Evolutionary conservation across 1,284 basidiomycete species (phyloP).

Genomic region (Rhizoctonia solani): DNA sequence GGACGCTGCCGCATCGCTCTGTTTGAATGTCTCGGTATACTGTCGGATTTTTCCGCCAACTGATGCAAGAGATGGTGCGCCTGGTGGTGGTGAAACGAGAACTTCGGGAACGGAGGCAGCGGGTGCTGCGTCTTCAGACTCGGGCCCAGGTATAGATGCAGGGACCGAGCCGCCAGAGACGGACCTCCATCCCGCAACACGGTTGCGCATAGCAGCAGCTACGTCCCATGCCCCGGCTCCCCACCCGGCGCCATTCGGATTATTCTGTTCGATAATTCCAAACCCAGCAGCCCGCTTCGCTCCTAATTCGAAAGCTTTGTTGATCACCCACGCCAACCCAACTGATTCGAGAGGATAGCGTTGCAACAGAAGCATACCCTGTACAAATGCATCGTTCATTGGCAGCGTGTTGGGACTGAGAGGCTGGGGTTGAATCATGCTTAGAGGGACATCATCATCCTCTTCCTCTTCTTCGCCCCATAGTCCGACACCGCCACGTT

Average conservation of each 20-base stretch:
- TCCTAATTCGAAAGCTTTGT: slow-evolving; percentile 33
- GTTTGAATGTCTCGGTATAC: slow-evolving; percentile 34
- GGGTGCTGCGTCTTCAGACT: slow-evolving; percentile 4
- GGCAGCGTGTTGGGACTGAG: neutral
- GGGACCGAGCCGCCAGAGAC: no score
- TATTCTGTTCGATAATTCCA: neutral
- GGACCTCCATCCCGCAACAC: slow-evolving; percentile 26
- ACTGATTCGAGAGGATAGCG: slow-evolving; percentile 36
- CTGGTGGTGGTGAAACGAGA: slow-evolving; percentile 3
- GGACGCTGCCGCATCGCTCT: slow-evolving; percentile 37
- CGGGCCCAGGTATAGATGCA: neutral
- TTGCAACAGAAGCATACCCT: slow-evolving; percentile 39
- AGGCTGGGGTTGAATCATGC: slow-evolving; percentile 24
- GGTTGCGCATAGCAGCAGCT: slow-evolving; percentile 17
- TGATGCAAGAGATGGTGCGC: slow-evolving; percentile 13
- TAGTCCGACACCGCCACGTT: slow-evolving; percentile 32
- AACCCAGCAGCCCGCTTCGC: slow-evolving; percentile 30
- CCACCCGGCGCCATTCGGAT: slow-evolving; percentile 2
- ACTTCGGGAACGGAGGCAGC: slow-evolving; percentile 14
- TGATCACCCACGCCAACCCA: slow-evolving; percentile 37
- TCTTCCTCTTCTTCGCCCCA: slow-evolving; percentile 44
- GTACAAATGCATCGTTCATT: slow-evolving; percentile 39
- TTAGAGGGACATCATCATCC: slow-evolving; percentile 40
- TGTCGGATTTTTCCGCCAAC: slow-evolving; percentile 26
- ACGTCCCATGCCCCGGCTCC: neutral